Evolutionary conservation across 1,139 yeast genomes (phyloP), one percentile per base, ranked within the genome.

Genomic region (Protomyces inouyei): DNA sequence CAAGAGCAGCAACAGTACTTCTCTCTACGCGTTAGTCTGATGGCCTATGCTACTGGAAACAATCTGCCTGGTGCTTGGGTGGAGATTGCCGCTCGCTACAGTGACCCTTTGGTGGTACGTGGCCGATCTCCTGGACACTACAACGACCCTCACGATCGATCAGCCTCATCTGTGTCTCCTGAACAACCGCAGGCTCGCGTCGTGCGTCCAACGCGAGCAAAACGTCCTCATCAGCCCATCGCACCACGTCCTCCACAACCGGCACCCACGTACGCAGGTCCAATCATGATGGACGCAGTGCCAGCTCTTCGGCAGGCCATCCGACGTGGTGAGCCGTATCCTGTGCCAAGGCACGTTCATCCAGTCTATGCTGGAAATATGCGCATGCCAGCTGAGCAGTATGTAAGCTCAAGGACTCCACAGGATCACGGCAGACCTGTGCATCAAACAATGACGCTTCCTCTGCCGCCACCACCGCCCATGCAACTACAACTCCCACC

Each of bases 91-190:
- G 53, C 51, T 48, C 53, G 46, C 43, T 59, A 46, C 57, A 60
- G 64, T 21, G 60, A 55, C 5, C 64, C 64, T 10, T 37, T 60
- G 51, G 55, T 60, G 32, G 64, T 60, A 18, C 59, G 64, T 21
- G 64, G 64, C 14, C 59, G 64, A 6, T 55, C 60, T 4, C 64
- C 64, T 8, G 64, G 64, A 3, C 64, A 60, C 38, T 60, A 60
- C 51, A 55, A 54, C 40, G 64, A 60, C 55, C 14, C 16, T 9
- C 14, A 23, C 14, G 53, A 25, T 9, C 35, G 53, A 16, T 21
- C 48, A 16, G 5, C 48, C 23, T 43, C 48, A 4, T 23, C 28
- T 21, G 53, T 14, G 16, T 28, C 53, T 21, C 37, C 53, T 16
- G 35, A 14, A 10, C 23, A 14, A 14, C 52, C 23, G 6, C 28